phyloP scores from a whole-genome alignment of 2,329 filamentous ascomycete species.

The Nothomitra cinnamomea region DNA sequence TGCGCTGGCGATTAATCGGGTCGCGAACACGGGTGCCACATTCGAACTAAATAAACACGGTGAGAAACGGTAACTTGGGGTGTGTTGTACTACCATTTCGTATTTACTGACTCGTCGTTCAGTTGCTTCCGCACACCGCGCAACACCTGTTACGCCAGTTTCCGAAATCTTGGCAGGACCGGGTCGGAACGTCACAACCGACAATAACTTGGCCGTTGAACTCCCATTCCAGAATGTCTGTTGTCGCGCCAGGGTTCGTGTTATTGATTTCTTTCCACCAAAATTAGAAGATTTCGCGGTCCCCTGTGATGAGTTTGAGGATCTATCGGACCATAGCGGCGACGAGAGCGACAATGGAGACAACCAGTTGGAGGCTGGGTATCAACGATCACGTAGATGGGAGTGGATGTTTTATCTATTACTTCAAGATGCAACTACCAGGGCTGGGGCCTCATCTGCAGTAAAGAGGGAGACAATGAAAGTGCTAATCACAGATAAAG shows the following conservation, averaged over 20 bases:
- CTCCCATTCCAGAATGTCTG: conserved; percentile 60
- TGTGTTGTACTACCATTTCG: neutral
- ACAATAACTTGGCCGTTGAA: conserved; percentile 25
- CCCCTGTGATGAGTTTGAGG: conserved; percentile 29
- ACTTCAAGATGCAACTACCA: conserved; percentile 48
- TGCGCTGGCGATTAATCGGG: conserved; percentile 12
- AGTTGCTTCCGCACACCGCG: conserved; percentile 31
- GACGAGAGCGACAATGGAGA: conserved; percentile 15
- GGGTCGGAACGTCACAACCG: conserved; percentile 28
- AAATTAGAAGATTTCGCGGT: conserved; percentile 54
- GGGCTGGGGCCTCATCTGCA: conserved; percentile 13
- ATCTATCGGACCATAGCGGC: conserved; percentile 29
- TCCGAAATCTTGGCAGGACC: conserved; percentile 32
- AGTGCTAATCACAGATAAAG: conserved; percentile 46
- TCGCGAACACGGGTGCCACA: conserved; percentile 7
- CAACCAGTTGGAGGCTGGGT: conserved; percentile 13
- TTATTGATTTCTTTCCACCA: conserved; percentile 64
- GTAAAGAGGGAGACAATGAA: conserved; percentile 36
- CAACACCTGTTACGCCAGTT: conserved; percentile 24
- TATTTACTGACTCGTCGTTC: conserved; percentile 3
- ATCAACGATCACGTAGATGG: conserved; percentile 32
- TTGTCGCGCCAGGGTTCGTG: conserved; percentile 53
- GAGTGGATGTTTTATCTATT: conserved; percentile 73
- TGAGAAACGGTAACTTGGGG: conserved; percentile 15
- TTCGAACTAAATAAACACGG: conserved; percentile 24